Base-by-base conservation (phyloP, 78 protist species). In the Anaeramoeba flamelloides region DNA sequence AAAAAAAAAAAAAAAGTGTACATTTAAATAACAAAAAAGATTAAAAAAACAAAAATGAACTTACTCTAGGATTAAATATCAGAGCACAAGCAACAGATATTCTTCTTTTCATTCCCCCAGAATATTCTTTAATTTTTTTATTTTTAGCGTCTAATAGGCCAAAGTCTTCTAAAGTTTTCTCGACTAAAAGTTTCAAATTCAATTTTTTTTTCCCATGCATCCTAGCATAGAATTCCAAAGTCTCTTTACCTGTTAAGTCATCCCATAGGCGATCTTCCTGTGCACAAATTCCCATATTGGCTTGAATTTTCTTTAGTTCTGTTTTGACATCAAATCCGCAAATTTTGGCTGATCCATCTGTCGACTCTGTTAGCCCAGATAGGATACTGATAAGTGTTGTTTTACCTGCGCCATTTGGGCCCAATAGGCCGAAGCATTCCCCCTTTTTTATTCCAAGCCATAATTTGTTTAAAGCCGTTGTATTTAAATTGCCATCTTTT, bases 351-450 rank as follows among this genome's bases (percentile, higher is more conserved):
- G 79, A 78, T 2, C 91, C 91, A 3, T 38, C 39, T 64, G 91
- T 82, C 40, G 86, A 81, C 74, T 32, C 41, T 41, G 64, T 74
- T 53, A 83, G 32, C 41, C 91, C 91, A 36, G 75, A 36, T 0
- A 88, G 74, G 38, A 83, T 64, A 36, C 78, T 74, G 80, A 85
- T 77, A 3, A 40, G 38, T 2, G 93, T 91, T 0, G 94, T 88
- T 79, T 92, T 94, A 39, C 97, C 97, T 0, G 96, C 95, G 32
- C 97, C 97, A 82, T 93, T 94, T 33, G 90, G 87, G 8, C 94
- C 94, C 26, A 88, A 82, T 40, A 86, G 77, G 74, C 91, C 83
- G 2, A 81, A 36, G 36, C 12, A 17, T 75, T 81, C 74, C n/a
- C n/a, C n/a, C n/a, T n/a, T n/a, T n/a, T n/a, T n/a, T n/a, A n/a